These are phyloP conservation scores for Sarocladiaceae sp. DNA, from an alignment of 2,329 filamentous ascomycete genomes.

Conservation along the genomic window DNA sequence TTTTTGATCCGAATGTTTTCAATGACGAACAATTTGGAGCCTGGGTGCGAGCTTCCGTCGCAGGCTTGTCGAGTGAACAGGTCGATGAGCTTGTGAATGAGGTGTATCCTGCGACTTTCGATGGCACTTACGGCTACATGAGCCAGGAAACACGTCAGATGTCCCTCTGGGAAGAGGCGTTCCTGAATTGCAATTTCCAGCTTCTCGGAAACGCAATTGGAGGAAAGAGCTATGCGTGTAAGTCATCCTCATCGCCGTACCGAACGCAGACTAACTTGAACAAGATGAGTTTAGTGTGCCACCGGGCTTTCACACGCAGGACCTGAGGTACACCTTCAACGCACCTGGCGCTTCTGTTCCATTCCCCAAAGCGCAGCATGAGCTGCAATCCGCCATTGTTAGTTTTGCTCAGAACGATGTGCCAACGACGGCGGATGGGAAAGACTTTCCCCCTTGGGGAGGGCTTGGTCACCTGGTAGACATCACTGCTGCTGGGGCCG, in stretches of 20 bases:
- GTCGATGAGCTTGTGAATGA: conserved; percentile 7
- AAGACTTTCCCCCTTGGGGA: conserved; percentile 9
- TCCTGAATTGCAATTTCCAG: conserved; percentile 13
- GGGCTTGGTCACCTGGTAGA: conserved; percentile 5
- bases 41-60: conserved; percentile 10
- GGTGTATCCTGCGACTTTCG: conserved; percentile 12
- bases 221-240: conserved; percentile 12
- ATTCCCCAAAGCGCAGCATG: conserved; percentile 6
- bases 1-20: conserved; percentile 12
- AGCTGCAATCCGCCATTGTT: conserved; percentile 11
- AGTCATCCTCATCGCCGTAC: not conserved
- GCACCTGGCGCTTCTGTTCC: not conserved
- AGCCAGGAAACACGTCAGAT: conserved; percentile 12
- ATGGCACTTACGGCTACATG: conserved; percentile 12
- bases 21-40: conserved; percentile 11
- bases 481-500: conserved; percentile 3
- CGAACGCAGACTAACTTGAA: not conserved
- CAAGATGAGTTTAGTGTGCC: conserved; percentile 13
- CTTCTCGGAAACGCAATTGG: conserved; percentile 10
- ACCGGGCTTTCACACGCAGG: conserved; percentile 14
- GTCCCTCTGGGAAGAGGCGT: conserved; percentile 11
- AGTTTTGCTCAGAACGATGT: conserved; percentile 10
- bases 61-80: conserved; percentile 7
- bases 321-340: conserved; percentile 13
- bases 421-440: not conserved